phyloP scores from a whole-genome alignment of 2,329 filamentous ascomycete genomes.

The Penicillium sp. region DNA sequence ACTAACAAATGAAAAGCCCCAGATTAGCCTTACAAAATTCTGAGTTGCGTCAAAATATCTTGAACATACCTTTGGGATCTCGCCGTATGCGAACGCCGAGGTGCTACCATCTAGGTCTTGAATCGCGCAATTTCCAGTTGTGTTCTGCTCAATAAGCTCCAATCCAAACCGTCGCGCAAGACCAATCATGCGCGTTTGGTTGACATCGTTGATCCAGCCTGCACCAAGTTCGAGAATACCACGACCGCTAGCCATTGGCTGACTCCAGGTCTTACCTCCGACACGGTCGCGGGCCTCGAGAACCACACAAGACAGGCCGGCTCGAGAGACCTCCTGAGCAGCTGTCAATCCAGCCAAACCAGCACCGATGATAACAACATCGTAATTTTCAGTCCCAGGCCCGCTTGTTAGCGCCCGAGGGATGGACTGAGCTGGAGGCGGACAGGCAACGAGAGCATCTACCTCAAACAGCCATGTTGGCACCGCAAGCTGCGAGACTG shows the following conservation, averaged over 20 bases:
- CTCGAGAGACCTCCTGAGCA: conserved; percentile 29
- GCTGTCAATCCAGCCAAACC: conserved; percentile 42
- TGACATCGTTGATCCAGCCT: conserved; percentile 61
- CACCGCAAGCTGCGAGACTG: conserved; percentile 42
- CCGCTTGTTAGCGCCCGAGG: neutral
- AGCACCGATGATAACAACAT: conserved; percentile 42
- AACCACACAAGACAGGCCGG: conserved; percentile 35
- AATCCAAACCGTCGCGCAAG: conserved; percentile 34
- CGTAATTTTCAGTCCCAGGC: neutral
- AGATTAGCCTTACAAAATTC: neutral
- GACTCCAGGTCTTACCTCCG: conserved; percentile 42
- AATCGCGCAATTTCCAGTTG: conserved; percentile 45
- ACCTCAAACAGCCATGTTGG: conserved; percentile 47
- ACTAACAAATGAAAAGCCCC: conserved; percentile 2
- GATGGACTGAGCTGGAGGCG: neutral
- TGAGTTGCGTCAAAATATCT: neutral
- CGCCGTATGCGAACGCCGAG: neutral
- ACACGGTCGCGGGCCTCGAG: conserved; percentile 47
- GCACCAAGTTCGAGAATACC: conserved; percentile 54
- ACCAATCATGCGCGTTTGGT: conserved; percentile 48
- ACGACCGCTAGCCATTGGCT: conserved; percentile 12
- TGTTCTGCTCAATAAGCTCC: conserved; percentile 52
- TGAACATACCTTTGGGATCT: neutral
- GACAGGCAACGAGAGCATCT: conserved; percentile 34
- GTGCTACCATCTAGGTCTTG: conserved; percentile 47